These are phyloP conservation scores for Kuraishia cidri DNA, from an alignment of 805 yeast species.

Conservation along the genomic window DNA sequence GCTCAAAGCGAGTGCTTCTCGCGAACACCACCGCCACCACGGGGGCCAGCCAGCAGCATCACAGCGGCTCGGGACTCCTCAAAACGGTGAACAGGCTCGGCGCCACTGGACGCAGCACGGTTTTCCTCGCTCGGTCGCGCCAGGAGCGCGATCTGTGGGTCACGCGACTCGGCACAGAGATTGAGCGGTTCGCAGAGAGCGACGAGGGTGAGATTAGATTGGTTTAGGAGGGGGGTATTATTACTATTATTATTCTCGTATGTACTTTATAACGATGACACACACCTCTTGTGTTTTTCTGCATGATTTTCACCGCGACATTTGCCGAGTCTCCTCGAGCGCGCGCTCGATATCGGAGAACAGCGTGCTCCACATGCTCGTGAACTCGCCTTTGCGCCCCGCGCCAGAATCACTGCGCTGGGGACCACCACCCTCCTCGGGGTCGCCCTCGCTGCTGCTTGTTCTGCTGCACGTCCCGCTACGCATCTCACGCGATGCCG, in stretches of 20 bases:
- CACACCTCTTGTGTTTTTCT: too few relatives aligned
- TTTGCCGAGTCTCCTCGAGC: constrained; percentile 6
- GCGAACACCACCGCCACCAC: too few relatives aligned
- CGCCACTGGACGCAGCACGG: constrained; percentile 56
- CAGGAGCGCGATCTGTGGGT: constrained; percentile 87
- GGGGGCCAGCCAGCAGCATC: constrained; percentile 4
- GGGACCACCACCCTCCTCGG: neutral
- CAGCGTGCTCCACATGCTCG: constrained; percentile 10
- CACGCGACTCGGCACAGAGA: constrained; percentile 28
- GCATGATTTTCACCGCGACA: too few relatives aligned
- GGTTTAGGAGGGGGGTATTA: too few relatives aligned
- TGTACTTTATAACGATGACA: too few relatives aligned
- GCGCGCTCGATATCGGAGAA: constrained; percentile 13
- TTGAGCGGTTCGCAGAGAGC: constrained; percentile 29
- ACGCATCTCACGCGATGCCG: neutral
- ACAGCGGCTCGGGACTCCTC: constrained; percentile 19
- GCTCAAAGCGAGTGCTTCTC: constrained; percentile 51
- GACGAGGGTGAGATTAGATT: too few relatives aligned
- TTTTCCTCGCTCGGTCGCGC: constrained; percentile 74
- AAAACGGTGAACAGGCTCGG: constrained; percentile 48
- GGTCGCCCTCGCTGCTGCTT: neutral
- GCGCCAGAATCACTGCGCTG: too few relatives aligned
- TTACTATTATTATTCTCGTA: too few relatives aligned
- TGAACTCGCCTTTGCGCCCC: neutral
- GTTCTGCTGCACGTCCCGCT: neutral